A percentile compares a stretch with the other conserved stretches of the same genome.
phyloP scores from a whole-genome alignment of 805 yeast species.

The Kuraishia capsulata region DNA sequence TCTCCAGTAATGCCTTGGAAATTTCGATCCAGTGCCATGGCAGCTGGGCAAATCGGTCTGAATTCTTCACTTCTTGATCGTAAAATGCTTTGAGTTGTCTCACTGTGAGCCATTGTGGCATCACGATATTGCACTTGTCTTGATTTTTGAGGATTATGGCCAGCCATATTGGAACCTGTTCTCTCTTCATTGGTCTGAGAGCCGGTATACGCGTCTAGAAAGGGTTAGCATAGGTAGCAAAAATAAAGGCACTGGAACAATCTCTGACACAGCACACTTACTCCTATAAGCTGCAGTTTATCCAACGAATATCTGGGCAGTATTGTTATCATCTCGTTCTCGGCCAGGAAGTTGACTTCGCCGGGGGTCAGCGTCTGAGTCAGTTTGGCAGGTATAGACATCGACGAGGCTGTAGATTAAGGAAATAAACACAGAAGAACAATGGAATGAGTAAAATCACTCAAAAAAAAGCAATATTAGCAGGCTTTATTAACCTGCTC shows the following conservation, averaged over 20 bases:
- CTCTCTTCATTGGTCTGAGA: constrained; percentile 58
- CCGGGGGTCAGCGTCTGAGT: constrained; percentile 57
- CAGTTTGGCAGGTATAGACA: constrained; percentile 55
- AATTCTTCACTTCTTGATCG: constrained; percentile 54
- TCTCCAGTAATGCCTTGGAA: constrained; percentile 55
- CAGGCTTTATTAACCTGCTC: no score
- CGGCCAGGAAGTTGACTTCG: constrained; percentile 80
- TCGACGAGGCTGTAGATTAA: constrained; percentile 14
- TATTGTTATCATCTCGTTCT: constrained; percentile 63
- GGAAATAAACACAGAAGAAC: no score
- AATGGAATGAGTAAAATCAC: not conserved
- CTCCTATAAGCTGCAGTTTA: constrained; percentile 56
- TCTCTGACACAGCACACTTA: no score
- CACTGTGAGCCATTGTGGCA: constrained; percentile 76
- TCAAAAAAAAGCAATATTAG: no score
- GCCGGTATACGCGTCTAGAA: constrained; percentile 44
- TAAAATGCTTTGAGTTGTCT: constrained; percentile 44
- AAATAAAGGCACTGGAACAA: not conserved
- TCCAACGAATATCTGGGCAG: constrained; percentile 73
- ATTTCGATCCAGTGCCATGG: constrained; percentile 90
- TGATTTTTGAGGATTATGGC: constrained; percentile 80
- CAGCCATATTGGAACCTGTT: constrained; percentile 76
- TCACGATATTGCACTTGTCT: constrained; percentile 73
- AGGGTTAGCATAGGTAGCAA: constrained; percentile 6
- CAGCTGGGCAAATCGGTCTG: constrained; percentile 53